A percentile compares a stretch with the other conserved stretches of the same genome.
Conservation (phyloP, 106 monocot genomes). For the Narthecium ossifragum region DNA sequence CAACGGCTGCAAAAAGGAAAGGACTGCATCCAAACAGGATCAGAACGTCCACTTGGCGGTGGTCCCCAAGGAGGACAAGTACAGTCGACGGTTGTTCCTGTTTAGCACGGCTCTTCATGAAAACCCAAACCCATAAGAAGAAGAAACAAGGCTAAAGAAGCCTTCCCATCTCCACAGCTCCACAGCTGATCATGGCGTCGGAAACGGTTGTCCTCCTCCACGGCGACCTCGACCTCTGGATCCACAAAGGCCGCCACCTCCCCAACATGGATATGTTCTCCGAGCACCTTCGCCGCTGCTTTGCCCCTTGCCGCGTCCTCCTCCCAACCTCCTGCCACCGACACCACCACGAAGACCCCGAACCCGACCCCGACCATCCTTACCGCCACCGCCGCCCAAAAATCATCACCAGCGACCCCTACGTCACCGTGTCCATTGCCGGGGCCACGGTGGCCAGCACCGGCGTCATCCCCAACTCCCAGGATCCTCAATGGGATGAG, state of each 20-base stretch:
- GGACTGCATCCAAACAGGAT: no score
- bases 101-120: no score
- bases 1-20: no score
- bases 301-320: constrained; percentile 25
- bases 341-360: no score
- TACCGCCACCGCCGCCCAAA: constrained; percentile 14
- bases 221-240: constrained; percentile 54
- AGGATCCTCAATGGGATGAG: constrained; percentile 52
- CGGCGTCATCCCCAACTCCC: constrained; percentile 51
- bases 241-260: constrained; percentile 43
- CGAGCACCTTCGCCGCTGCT: constrained; percentile 46
- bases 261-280: constrained; percentile 69
- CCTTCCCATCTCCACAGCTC: no score
- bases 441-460: constrained; percentile 62
- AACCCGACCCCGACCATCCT: not conserved
- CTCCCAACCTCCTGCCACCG: not conserved
- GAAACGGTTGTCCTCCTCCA: constrained; percentile 40
- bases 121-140: no score
- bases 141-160: no score
- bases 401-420: constrained; percentile 67
- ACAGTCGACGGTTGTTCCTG: no score
- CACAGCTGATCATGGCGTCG: no score
- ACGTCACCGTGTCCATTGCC: constrained; percentile 57
- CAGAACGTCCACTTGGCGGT: no score
- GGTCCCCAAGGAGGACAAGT: no score